Conservation (phyloP, 345 rosid genomes). For the Firmiana major region DNA sequence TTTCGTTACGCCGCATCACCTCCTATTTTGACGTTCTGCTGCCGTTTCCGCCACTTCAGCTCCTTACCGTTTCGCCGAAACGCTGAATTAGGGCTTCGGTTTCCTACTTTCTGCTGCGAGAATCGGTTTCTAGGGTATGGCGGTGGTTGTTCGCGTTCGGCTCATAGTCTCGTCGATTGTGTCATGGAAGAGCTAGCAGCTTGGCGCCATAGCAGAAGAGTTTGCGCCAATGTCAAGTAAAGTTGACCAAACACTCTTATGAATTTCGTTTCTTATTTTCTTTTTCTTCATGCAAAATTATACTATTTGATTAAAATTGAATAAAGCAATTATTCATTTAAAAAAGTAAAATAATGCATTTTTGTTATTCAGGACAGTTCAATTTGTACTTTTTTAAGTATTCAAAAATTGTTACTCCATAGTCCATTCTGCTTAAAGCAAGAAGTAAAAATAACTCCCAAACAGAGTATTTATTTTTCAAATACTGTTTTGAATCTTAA, state of each 20-base stretch:
- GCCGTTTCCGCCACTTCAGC: conserved; percentile 37
- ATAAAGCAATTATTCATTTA: background rate
- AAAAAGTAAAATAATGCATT: too few species aligned
- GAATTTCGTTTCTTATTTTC: background rate
- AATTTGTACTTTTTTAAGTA: too few species aligned
- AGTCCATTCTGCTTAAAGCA: background rate
- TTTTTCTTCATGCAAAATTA: background rate
- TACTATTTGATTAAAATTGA: background rate
- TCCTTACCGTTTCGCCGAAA: conserved; percentile 28
- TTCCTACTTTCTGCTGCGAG: conserved; percentile 22
- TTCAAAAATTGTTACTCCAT: background rate
- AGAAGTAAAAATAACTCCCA: too few species aligned
- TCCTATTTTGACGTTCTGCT: conserved; percentile 38
- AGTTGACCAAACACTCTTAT: conserved; percentile 4
- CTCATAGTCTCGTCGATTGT: conserved; percentile 58
- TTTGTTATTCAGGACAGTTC: background rate
- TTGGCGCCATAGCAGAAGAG: conserved; percentile 39
- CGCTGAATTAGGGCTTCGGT: conserved; percentile 29
- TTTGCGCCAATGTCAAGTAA: conserved; percentile 68
- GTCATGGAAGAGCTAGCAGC: conserved; percentile 41
- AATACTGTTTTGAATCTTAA: too few species aligned
- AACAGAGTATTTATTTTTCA: background rate
- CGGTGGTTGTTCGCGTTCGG: conserved; percentile 36
- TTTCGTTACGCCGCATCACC: conserved; percentile 43
- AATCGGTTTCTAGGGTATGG: conserved; percentile 20